Conservation (phyloP, 495 filamentous ascomycete genomes). For the Hyaloscypha hepaticicola region DNA sequence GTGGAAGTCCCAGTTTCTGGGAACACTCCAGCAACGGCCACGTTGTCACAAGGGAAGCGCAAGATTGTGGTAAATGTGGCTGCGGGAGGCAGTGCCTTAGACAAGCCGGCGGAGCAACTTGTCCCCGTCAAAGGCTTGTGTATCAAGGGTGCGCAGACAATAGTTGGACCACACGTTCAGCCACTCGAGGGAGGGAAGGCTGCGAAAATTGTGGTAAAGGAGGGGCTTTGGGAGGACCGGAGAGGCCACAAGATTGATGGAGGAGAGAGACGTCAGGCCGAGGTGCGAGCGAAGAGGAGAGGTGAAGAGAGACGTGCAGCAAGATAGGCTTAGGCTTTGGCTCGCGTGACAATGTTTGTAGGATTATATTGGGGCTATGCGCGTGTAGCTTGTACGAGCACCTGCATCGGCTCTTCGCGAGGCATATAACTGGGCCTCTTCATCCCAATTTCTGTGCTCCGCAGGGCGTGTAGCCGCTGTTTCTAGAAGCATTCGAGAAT, state of each 20-base stretch:
- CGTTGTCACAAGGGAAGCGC: slow-evolving; percentile 50
- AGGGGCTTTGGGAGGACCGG: slow-evolving; percentile 85
- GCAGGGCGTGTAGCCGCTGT: slow-evolving; percentile 8
- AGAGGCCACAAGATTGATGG: slow-evolving; percentile 92
- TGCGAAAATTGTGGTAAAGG: slow-evolving; percentile 65
- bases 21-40: slow-evolving; percentile 41
- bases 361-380: slow-evolving; percentile 26
- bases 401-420: background rate
- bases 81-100: slow-evolving; percentile 46
- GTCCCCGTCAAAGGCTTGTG: slow-evolving; percentile 61
- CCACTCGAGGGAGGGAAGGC: slow-evolving; percentile 63
- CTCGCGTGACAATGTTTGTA: slow-evolving; percentile 14
- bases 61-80: slow-evolving; percentile 75
- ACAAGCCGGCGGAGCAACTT: slow-evolving; percentile 39
- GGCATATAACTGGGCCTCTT: background rate
- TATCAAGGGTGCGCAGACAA: slow-evolving; percentile 60
- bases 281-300: slow-evolving; percentile 71
- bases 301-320: slow-evolving; percentile 27
- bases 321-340: slow-evolving; percentile 10
- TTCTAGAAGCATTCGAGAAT: slow-evolving; percentile 23
- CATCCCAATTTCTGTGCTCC: background rate
- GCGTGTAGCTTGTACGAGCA: background rate
- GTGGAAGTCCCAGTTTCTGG: slow-evolving; percentile 52
- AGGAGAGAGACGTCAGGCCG: slow-evolving; percentile 84
- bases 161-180: slow-evolving; percentile 67